Conservation (phyloP, 495 filamentous ascomycete species). For the Xylaria scruposa region DNA sequence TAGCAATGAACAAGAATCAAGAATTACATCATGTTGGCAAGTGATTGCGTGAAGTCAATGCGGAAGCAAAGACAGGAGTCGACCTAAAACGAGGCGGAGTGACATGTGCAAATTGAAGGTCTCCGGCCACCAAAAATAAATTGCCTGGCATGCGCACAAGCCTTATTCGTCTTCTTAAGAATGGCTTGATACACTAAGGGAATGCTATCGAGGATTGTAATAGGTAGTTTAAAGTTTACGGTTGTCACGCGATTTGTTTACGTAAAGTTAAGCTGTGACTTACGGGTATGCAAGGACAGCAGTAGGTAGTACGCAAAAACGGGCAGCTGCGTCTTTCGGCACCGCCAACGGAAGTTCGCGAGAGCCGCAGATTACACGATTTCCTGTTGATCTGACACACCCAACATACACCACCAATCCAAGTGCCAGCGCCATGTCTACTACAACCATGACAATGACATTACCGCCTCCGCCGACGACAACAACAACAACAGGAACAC, state of each 20-base stretch:
- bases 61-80: background rate
- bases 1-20: background rate
- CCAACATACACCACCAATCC: background rate
- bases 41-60: background rate
- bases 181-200: background rate
- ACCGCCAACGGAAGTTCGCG: background rate
- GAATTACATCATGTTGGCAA: background rate
- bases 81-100: constrained; percentile 20
- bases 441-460: constrained; percentile 35
- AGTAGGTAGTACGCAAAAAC: background rate
- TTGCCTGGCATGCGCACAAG: background rate
- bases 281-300: too few species aligned
- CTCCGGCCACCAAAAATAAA: constrained; percentile 15
- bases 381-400: background rate
- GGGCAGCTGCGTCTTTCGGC: background rate
- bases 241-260: background rate
- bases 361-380: background rate
- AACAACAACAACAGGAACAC: constrained; percentile 27
- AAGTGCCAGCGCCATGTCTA: background rate
- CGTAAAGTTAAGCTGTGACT: background rate
- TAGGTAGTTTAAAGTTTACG: background rate
- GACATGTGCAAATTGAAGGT: constrained; percentile 19
- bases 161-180: constrained; percentile 6
- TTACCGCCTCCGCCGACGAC: constrained; percentile 23
- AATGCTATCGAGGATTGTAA: background rate